phyloP scores from a whole-genome alignment of 148 eudicot species.

The Rhododendron simsii region DNA sequence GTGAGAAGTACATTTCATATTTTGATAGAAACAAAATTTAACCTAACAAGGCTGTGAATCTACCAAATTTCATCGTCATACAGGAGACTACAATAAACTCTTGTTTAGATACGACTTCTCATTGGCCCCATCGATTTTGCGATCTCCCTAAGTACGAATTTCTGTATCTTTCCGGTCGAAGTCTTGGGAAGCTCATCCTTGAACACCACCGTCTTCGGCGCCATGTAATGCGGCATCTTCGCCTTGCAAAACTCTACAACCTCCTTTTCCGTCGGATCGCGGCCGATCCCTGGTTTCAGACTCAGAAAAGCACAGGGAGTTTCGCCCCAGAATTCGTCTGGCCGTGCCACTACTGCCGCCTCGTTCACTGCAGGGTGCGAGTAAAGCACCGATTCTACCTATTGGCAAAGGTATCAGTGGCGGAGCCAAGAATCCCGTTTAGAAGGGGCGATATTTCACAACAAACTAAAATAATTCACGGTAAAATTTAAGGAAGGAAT shows the following conservation, averaged over 20 bases:
- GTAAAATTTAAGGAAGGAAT: too few relatives aligned
- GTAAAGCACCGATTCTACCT: slow-evolving; percentile 39
- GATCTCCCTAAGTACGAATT: slow-evolving; percentile 15
- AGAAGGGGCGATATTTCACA: too few relatives aligned
- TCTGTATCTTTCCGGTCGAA: slow-evolving; percentile 24
- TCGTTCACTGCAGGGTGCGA: slow-evolving; percentile 36
- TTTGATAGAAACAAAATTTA: not conserved
- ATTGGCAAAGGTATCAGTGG: too few relatives aligned
- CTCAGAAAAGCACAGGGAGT: slow-evolving; percentile 49
- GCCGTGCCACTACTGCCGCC: slow-evolving; percentile 50
- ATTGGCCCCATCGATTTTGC: slow-evolving; percentile 16
- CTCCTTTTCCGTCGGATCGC: slow-evolving; percentile 15
- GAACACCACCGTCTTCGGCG: slow-evolving; percentile 29
- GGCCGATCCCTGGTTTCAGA: not conserved
- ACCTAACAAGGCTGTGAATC: not conserved
- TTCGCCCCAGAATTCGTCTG: slow-evolving; percentile 51
- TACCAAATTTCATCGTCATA: not conserved
- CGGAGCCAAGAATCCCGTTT: too few relatives aligned
- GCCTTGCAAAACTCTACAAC: slow-evolving; percentile 19
- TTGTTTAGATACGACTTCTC: not conserved
- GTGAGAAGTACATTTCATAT: not conserved
- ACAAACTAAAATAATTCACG: too few relatives aligned
- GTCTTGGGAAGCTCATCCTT: slow-evolving; percentile 29
- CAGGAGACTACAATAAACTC: not conserved
- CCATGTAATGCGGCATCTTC: slow-evolving; percentile 26